Evolutionary conservation across 768 basidiomycete genomes (phyloP).

Genomic region (Mycena belliarum): DNA sequence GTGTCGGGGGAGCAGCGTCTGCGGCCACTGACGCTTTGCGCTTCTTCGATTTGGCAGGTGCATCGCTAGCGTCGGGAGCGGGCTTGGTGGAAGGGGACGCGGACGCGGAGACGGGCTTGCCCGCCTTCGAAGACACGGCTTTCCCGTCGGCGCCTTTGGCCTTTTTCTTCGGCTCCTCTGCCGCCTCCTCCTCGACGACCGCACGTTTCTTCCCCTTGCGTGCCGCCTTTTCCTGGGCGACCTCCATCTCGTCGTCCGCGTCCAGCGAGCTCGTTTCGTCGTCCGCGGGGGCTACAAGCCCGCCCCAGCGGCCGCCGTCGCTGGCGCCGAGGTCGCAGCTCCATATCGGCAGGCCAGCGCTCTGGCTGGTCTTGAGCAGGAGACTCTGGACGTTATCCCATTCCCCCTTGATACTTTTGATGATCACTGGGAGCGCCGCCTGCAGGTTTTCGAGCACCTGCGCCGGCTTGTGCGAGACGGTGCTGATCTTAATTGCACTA

Average conservation of each 20-base stretch:
- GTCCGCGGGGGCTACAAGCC: constrained; percentile 35
- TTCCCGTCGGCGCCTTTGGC: constrained; percentile 32
- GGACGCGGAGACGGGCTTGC: not conserved
- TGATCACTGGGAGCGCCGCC: constrained; percentile 73
- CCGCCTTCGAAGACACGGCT: constrained; percentile 7
- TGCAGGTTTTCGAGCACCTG: constrained; percentile 81
- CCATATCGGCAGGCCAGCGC: constrained; percentile 91
- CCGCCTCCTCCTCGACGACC: constrained; percentile 35
- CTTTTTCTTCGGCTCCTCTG: constrained; percentile 50
- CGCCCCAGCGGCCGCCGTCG: constrained; percentile 63
- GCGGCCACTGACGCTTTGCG: constrained; percentile 6
- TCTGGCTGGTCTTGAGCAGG: constrained; percentile 86
- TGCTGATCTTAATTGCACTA: constrained; percentile 85
- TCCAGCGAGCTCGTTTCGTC: constrained; percentile 30
- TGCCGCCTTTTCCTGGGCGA: constrained; percentile 24
- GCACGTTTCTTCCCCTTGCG: constrained; percentile 39
- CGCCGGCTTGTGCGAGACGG: constrained; percentile 66
- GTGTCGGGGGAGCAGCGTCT: not conserved
- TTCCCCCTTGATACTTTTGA: constrained; percentile 67
- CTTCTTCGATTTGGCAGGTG: constrained; percentile 1
- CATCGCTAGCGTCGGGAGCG: constrained; percentile 4
- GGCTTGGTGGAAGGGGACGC: constrained; percentile 4
- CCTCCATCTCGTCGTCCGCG: constrained; percentile 27
- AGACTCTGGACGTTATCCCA: constrained; percentile 93
- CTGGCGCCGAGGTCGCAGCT: constrained; percentile 65